Evolutionary conservation across 2,329 filamentous ascomycete genomes (phyloP).

Genomic region (Periconia sp.): DNA sequence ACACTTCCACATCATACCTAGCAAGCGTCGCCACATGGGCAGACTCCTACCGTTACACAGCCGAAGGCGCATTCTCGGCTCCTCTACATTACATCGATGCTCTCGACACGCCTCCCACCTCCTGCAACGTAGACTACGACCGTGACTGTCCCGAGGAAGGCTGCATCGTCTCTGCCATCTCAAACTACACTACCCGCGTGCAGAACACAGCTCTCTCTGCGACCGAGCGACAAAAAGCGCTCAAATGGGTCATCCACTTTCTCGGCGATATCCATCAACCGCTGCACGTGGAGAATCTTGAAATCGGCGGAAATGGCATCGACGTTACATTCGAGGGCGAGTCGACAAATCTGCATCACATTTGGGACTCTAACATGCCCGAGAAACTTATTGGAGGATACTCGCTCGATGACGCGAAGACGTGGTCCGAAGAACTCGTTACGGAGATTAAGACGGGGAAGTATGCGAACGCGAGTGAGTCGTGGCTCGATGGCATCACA

Average conservation of each 20-base stretch:
- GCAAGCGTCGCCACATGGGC: slow-evolving; percentile 62
- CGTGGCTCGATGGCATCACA: slow-evolving; percentile 48
- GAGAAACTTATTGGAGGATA: slow-evolving; percentile 51
- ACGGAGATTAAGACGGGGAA: slow-evolving; percentile 47
- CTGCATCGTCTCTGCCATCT: slow-evolving; percentile 60
- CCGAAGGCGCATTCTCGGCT: slow-evolving; percentile 55
- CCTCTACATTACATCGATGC: slow-evolving; percentile 61
- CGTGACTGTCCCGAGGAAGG: slow-evolving; percentile 59
- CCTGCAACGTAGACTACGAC: slow-evolving; percentile 56
- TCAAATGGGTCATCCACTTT: slow-evolving; percentile 60
- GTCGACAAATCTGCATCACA: slow-evolving; percentile 51
- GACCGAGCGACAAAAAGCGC: slow-evolving; percentile 49
- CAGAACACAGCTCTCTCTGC: slow-evolving; percentile 34
- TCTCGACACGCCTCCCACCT: slow-evolving; percentile 53
- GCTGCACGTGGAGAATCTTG: slow-evolving; percentile 61
- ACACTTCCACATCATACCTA: slow-evolving; percentile 54
- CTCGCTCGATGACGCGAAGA: slow-evolving; percentile 42
- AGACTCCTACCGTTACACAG: slow-evolving; percentile 57
- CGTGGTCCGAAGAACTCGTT: slow-evolving; percentile 48
- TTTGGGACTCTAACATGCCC: slow-evolving; percentile 54
- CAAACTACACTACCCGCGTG: slow-evolving; percentile 54
- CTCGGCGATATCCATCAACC: slow-evolving; percentile 79
- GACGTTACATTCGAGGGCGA: slow-evolving; percentile 51
- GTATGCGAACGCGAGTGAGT: slow-evolving; percentile 37
- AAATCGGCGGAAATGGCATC: slow-evolving; percentile 52